Evolutionary conservation across 169 alveolate genomes (phyloP), one percentile per base, ranked within the genome.

Genomic region (Plasmodium malariae): DNA sequence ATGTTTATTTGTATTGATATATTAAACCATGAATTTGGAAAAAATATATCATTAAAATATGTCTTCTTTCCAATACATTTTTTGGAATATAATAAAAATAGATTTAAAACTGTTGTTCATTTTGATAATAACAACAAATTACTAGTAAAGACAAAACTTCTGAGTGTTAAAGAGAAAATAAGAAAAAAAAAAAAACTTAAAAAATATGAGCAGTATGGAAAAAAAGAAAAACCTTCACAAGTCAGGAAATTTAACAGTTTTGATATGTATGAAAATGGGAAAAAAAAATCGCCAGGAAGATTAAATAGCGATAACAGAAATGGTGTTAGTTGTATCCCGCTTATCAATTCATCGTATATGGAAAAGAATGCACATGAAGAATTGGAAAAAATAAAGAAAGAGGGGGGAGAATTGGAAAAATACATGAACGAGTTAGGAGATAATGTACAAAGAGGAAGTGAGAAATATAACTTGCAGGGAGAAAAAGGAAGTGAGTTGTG

Each of bases 1-100:
- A 86, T 86, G 92, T 86, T 86, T 67, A 86, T 86, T 28, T 86
- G 92, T 70, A 65, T 86, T 19, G 92, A 86, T 57, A 86, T 86
- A 37, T 40, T 86, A 70, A 86, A 86, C 24, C 40, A 70, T 26
- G 92, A 86, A 36, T 37, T 86, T 21, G 63, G 67, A 1, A 65
- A 63, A 86, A 71, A 49, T 36, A 86, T 86, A 24, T 86, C 87
- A 1, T 51, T 86, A 3, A 86, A 86, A 26, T 86, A 86, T 70
- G 34, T 86, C 9, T 86, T 70, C 55, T 71, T 86, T 37, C 92
- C 92, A 11, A 21, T 59, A 3, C 51, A 57, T 21, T 69, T 69
- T 45, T 86, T 86, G 24, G 51, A 71, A 48, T 17, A 48, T 5
- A n/a, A n/a, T n/a, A 26, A 32, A 21, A 86, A 48, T 21, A 48